Evolutionary conservation across 129 eudicot species (phyloP).

Genomic region (Centrapalus pauciflorus): DNA sequence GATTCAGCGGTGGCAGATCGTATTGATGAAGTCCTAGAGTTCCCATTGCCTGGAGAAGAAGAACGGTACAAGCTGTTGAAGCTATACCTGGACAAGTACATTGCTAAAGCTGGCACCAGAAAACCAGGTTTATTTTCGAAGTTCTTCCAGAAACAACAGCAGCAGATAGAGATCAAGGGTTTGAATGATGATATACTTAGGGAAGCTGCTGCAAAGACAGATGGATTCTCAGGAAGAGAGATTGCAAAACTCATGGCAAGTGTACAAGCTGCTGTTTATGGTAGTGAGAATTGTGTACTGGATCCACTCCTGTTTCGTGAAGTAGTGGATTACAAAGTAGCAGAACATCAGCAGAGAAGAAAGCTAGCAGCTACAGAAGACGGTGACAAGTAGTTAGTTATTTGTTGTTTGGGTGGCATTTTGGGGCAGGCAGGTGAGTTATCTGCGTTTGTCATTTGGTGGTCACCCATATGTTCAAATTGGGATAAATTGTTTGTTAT

Average conservation of each 20-base stretch:
- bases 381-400: neutral
- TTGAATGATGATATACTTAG: constrained; percentile 57
- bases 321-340: constrained; percentile 91
- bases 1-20: constrained; percentile 98
- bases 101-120: constrained; percentile 79
- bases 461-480: constrained; percentile 19
- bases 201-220: constrained; percentile 88
- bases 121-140: constrained; percentile 57
- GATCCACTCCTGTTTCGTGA: constrained; percentile 72
- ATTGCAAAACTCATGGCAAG: constrained; percentile 96
- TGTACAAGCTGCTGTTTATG: constrained; percentile 97
- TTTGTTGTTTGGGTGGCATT: constrained; percentile 17
- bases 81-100: constrained; percentile 83
- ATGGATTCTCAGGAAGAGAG: constrained; percentile 94
- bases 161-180: constrained; percentile 78
- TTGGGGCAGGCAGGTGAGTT: constrained; percentile 29
- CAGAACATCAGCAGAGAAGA: constrained; percentile 95
- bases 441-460: constrained; percentile 25
- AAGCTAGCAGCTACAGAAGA: constrained; percentile 49
- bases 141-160: constrained; percentile 65
- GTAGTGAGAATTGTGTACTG: constrained; percentile 80
- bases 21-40: constrained; percentile 91
- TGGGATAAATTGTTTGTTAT: neutral
- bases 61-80: constrained; percentile 84
- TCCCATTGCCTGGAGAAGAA: constrained; percentile 93